phyloP scores from a whole-genome alignment of 1,284 basidiomycete genomes.

The Agaricales sp. region DNA sequence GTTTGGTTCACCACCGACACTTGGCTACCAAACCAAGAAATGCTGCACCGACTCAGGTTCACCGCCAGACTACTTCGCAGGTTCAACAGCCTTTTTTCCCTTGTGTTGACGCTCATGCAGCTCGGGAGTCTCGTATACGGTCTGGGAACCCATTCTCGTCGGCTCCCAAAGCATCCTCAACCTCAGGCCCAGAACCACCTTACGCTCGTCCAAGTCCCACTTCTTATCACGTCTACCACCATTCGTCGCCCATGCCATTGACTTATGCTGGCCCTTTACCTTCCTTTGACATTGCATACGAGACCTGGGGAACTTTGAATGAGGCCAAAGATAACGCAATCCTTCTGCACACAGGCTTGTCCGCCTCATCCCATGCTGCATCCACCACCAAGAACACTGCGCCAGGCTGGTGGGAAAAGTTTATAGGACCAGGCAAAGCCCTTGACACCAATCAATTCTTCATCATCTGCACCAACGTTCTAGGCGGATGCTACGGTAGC shows the following conservation, averaged over 20 bases:
- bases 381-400: conserved; percentile 71
- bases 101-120: conserved; percentile 68
- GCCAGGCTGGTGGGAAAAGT: conserved; percentile 97
- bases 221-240: conserved; percentile 59
- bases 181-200: conserved; percentile 62
- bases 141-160: conserved; percentile 10
- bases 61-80: not conserved
- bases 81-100: conserved; percentile 44
- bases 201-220: conserved; percentile 67
- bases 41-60: not conserved
- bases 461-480: conserved; percentile 93
- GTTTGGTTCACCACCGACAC: too few relatives aligned
- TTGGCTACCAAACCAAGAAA: not conserved
- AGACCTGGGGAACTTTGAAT: conserved; percentile 93
- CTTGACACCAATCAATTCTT: conserved; percentile 92
- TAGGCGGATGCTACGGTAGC: conserved; percentile 96
- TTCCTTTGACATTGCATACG: conserved; percentile 86
- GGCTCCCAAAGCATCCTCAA: conserved; percentile 11
- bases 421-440: conserved; percentile 91
- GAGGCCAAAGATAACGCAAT: conserved; percentile 79
- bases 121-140: conserved; percentile 44
- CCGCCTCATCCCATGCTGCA: conserved; percentile 93
- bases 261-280: conserved; percentile 69
- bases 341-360: conserved; percentile 94
- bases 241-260: conserved; percentile 54